Conservation (phyloP, 306 rosid species). For the Sesbania bispinosa region DNA sequence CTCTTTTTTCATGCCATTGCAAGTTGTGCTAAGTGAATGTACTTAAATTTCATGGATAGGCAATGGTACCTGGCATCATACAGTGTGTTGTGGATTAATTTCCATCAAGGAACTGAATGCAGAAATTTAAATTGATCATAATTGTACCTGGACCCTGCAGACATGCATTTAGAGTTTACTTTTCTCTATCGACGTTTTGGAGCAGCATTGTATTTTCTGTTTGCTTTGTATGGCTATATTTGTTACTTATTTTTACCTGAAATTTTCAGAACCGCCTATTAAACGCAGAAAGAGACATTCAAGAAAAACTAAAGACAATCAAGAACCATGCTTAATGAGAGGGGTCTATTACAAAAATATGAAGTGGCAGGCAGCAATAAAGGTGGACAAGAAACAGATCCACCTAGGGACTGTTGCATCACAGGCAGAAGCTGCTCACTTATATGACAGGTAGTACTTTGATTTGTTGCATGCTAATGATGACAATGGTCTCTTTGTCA, state of each 20-base stretch:
- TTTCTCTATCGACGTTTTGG: neutral
- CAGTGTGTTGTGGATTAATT: neutral
- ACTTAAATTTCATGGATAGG: neutral
- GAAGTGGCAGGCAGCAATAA: slow-evolving; percentile 99
- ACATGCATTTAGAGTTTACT: neutral
- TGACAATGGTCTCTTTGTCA: neutral
- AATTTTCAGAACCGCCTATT: slow-evolving; percentile 63
- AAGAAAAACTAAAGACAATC: slow-evolving; percentile 71
- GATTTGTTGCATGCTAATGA: neutral
- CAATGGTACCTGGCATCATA: neutral
- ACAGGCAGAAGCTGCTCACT: slow-evolving; percentile 93
- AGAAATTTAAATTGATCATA: neutral
- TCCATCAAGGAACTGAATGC: neutral
- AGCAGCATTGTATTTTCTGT: neutral
- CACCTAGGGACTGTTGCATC: slow-evolving; percentile 91
- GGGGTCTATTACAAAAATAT: slow-evolving; percentile 92
- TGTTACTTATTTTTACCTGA: neutral
- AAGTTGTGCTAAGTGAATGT: neutral
- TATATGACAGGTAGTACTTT: slow-evolving; percentile 72
- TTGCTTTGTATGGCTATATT: neutral
- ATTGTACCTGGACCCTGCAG: neutral
- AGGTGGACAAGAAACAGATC: slow-evolving; percentile 96
- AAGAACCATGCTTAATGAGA: slow-evolving; percentile 77
- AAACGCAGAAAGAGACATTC: slow-evolving; percentile 89
- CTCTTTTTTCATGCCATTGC: neutral